A percentile compares a stretch with the other conserved stretches of the same genome.
phyloP scores from a whole-genome alignment of 352 stramenopile genomes.

The Nothophytophthora sp. region DNA sequence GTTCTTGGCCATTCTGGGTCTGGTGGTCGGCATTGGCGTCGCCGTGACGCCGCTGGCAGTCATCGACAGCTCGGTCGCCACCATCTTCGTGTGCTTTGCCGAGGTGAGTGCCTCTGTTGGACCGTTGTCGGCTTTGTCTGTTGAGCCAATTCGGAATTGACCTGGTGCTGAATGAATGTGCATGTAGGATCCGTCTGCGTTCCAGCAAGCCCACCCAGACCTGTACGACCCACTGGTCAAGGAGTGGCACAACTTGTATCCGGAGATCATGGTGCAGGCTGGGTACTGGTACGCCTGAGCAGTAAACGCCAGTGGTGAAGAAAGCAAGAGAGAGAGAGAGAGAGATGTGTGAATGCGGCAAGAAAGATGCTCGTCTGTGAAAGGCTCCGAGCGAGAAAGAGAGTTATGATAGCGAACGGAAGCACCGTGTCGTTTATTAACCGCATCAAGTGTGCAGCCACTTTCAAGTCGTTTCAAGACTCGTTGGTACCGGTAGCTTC shows the following conservation, averaged over 20 bases:
- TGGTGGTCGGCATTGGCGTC: constrained; percentile 80
- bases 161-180: not conserved
- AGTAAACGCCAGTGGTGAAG: too few species aligned
- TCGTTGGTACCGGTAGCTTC: too few species aligned
- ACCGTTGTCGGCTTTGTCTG: not conserved
- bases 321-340: too few species aligned
- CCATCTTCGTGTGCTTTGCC: constrained; percentile 96
- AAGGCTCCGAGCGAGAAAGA: too few species aligned
- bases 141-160: not conserved
- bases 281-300: constrained; percentile 71
- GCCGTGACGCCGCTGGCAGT: constrained; percentile 86
- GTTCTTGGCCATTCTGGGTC: constrained; percentile 64
- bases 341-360: too few species aligned
- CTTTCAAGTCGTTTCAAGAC: too few species aligned
- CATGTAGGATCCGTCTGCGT: constrained; percentile 53
- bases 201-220: constrained; percentile 68
- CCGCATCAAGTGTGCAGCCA: too few species aligned
- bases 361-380: too few species aligned
- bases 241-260: constrained; percentile 79
- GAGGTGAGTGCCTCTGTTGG: constrained; percentile 46
- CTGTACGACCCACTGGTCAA: constrained; percentile 67
- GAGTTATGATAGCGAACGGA: too few species aligned
- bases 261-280: constrained; percentile 71
- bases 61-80: constrained; percentile 93
- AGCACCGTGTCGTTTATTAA: too few species aligned